phyloP scores from a whole-genome alignment of 805 yeast genomes.

The Nakazawaea ishiwadae region DNA sequence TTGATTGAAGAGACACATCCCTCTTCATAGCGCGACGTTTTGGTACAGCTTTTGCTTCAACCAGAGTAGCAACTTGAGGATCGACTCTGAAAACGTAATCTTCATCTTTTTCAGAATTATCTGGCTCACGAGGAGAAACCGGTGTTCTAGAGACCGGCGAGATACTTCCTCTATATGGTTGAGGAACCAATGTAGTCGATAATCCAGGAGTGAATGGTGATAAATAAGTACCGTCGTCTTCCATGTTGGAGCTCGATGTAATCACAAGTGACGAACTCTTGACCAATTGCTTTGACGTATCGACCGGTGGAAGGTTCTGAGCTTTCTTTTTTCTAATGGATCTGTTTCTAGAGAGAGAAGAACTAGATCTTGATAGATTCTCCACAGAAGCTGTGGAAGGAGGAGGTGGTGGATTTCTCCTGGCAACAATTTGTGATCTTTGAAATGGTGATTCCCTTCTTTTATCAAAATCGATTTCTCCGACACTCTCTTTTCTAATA shows the following conservation, averaged over 20 bases:
- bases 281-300: conserved; percentile 4
- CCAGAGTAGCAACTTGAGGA: background rate
- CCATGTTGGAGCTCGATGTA: too few relatives aligned
- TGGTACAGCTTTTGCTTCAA: background rate
- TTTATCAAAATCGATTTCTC: conserved; percentile 78
- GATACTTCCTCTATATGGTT: conserved; percentile 32
- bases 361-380: conserved; percentile 1
- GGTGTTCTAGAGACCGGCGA: conserved; percentile 24
- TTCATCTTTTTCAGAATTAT: background rate
- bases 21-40: conserved; percentile 13
- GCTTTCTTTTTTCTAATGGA: background rate
- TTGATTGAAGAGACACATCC: conserved; percentile 6
- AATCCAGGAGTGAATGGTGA: conserved; percentile 39
- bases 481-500: conserved; percentile 52
- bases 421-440: conserved; percentile 55
- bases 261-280: conserved; percentile 8
- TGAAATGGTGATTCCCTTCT: conserved; percentile 72
- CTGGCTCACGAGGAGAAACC: conserved; percentile 15
- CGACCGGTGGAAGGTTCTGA: conserved; percentile 3
- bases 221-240: conserved; percentile 17
- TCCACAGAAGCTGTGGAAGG: conserved; percentile 31
- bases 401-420: conserved; percentile 69
- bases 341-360: conserved; percentile 1
- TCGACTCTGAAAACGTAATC: background rate
- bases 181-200: conserved; percentile 36